Percentiles rank a stretch among this genome's conserved stretches.
These are phyloP conservation scores for Ophiorrhiza pumila DNA, from an alignment of 257 asterid genomes.

Conservation along the genomic window DNA sequence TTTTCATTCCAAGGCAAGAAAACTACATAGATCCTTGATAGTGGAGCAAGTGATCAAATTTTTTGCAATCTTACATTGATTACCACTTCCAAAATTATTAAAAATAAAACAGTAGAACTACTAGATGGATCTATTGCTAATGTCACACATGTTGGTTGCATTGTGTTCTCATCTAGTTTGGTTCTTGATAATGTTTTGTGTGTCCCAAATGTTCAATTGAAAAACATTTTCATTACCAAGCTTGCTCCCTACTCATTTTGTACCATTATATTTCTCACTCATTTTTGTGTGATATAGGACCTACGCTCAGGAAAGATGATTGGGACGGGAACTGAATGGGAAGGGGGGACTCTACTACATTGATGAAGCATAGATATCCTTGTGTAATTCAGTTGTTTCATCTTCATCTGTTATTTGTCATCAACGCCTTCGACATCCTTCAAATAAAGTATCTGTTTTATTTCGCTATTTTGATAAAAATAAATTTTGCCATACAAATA, in stretches of 20 bases:
- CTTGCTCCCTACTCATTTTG: too few species aligned
- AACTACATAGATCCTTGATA: slow-evolving; percentile 10
- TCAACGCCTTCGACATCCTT: slow-evolving; percentile 9
- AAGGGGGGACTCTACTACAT: too few species aligned
- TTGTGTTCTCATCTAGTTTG: too few species aligned
- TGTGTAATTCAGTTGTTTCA: not conserved
- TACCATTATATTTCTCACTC: too few species aligned
- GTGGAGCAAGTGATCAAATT: slow-evolving; percentile 12
- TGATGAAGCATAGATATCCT: too few species aligned
- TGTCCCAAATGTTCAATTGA: slow-evolving; percentile 6
- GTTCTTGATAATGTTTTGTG: slow-evolving; percentile 13
- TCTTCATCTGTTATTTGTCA: not conserved
- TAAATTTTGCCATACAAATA: not conserved
- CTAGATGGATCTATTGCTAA: too few species aligned
- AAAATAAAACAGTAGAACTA: too few species aligned
- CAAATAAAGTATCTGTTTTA: too few species aligned
- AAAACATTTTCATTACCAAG: slow-evolving; percentile 11
- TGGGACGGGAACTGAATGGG: too few species aligned
- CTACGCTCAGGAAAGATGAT: slow-evolving; percentile 20
- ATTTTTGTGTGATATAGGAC: too few species aligned
- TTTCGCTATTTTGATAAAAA: not conserved
- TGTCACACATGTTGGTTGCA: too few species aligned
- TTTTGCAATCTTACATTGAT: not conserved
- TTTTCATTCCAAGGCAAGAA: not conserved
- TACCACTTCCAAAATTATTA: too few species aligned